Base-by-base conservation (phyloP, 371 early-diverging fungal species). In the Actinomucor elegans region DNA sequence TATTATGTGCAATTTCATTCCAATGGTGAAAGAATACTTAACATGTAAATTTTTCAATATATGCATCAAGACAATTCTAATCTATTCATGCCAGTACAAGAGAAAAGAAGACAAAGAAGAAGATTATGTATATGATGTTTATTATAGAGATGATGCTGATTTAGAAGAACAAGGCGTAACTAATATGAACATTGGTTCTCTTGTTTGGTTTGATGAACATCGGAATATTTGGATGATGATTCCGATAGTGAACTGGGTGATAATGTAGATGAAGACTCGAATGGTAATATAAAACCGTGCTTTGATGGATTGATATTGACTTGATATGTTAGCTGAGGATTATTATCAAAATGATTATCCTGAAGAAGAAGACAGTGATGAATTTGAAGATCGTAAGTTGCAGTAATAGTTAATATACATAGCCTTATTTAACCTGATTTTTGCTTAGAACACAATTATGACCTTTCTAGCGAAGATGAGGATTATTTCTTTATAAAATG, bases 11-110 rank as follows among this genome's bases (percentile, higher is more conserved):
- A 85, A 88, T 44, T 77, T 88, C 49, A 73, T 87, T 45, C 86
- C 89, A 0, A 85, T 90, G 85, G 86, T 90, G 4, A 79, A 84
- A 36, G 87, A 88, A 52, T 84, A 86, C 44, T 59, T 90, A 44
- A 71, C 85, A 26, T 64, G 83, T 83, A 71, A 60, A 76, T 10
- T 10, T 15, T 23, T 10, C 14, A 34, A 7, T 27, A 24, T 7
- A 7, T 12, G 18, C 10, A 17, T 9, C 6, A 17, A 41, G 17
- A 29, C n/a, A n/a, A n/a, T n/a, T 17, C 18, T 10, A 12, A 33
- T 18, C n/a, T n/a, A 33, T 20, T 33, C 5, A 46, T 5, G 10
- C 28, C 0, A 18, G 77, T 73, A 18, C 66, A 73, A 31, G 67
- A 71, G 5, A 66, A 51, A 64, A 8, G 45, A 55, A 31, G 70